Evolutionary conservation across 495 filamentous ascomycete species (phyloP).

Genomic region (Peziza echinospora): DNA sequence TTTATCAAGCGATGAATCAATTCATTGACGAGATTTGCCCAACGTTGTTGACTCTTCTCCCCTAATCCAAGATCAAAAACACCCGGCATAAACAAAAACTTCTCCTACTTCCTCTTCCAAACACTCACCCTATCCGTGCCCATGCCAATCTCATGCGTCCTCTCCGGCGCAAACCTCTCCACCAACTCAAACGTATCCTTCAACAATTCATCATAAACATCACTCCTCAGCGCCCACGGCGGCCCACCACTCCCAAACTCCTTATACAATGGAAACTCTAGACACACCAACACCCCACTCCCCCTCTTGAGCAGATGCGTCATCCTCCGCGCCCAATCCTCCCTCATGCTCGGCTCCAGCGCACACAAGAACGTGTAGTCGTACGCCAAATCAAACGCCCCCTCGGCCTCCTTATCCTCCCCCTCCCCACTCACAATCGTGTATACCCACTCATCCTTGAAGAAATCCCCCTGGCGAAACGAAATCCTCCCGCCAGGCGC

Average conservation of each 20-base stretch:
- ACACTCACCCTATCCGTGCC: slow-evolving; percentile 39
- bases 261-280: slow-evolving; percentile 65
- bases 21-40: too few species aligned
- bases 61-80: too few species aligned
- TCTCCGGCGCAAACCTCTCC: slow-evolving; percentile 40
- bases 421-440: slow-evolving; percentile 5
- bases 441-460: slow-evolving; percentile 36
- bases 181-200: slow-evolving; percentile 31
- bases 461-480: slow-evolving; percentile 30
- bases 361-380: slow-evolving; percentile 77
- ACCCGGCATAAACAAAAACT: too few species aligned
- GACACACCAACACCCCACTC: slow-evolving; percentile 44
- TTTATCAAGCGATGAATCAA: too few species aligned
- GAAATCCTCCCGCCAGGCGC: slow-evolving; percentile 3
- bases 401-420: slow-evolving; percentile 25
- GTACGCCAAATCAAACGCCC: slow-evolving; percentile 54
- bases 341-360: slow-evolving; percentile 39
- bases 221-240: slow-evolving; percentile 40
- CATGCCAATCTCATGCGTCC: slow-evolving; percentile 45
- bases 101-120: slow-evolving; percentile 23
- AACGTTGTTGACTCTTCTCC: too few species aligned
- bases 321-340: slow-evolving; percentile 48
- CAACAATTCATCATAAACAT: slow-evolving; percentile 38
- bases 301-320: slow-evolving; percentile 37
- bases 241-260: slow-evolving; percentile 39